Base-by-base conservation (phyloP, 2,329 filamentous ascomycete genomes). In the Cordyceps javanica region DNA sequence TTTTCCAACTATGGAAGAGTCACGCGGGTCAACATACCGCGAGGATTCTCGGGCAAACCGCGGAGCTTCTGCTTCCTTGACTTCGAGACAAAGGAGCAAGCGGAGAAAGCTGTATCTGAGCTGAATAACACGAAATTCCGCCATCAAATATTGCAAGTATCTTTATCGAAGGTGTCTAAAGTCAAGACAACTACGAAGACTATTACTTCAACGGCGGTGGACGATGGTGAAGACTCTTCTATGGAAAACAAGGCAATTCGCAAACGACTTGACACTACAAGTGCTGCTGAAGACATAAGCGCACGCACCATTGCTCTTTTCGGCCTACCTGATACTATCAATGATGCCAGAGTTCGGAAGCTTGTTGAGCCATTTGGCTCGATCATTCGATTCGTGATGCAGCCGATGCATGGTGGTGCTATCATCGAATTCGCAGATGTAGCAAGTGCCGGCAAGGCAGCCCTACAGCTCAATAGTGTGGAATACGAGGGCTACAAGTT, bases 241-340 rank as follows among this genome's bases (percentile, higher is more conserved):
- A 63, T 53, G 39, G 63, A 64, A 28, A 70, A 75, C 57, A 65
- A 60, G 13, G 49, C 30, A n/a, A 53, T 26, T 34, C 60, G 59
- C 39, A 59, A 58, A 14, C 50, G 52, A 23, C n/a, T n/a, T n/a
- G 41, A 63, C 44, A 67, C 67, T 13, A 75, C 78, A 19, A 76
- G 78, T 1, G 71, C 74, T 8, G 70, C 26, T 21, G 52, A 70
- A 6, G 79, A 84, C 16, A 80, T 83, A 21, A 72, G 77, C 30
- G 82, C 86, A 51, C 86, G 91, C 54, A 94, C 90, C 1, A 80
- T 97, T 51, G 88, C 87, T 10, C 76, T 99, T 28, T 83, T 97
- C 73, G 88, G 92, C 61, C 77, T 99, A 1, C 91, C 94, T 0
- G 94, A 97, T 67, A 97, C 92, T 0, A 84, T 97, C 66, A 97